Evolutionary conservation across 2,329 filamentous ascomycete species (phyloP).

Genomic region (Cadophora malorum): DNA sequence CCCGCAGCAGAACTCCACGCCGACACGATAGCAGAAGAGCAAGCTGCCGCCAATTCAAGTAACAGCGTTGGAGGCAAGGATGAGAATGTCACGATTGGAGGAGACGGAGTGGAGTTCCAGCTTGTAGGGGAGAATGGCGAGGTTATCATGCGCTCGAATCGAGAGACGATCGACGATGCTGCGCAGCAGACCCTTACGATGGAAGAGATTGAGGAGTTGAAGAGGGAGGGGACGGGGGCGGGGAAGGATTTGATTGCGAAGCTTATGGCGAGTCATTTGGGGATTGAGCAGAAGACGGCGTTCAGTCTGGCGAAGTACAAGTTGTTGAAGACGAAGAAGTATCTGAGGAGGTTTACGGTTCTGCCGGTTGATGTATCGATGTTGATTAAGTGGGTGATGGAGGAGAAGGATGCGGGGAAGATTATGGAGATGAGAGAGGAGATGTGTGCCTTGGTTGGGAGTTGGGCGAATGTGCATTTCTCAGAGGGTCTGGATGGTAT

Average conservation of each 20-base stretch:
- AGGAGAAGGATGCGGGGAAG: slow-evolving; percentile 79
- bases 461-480: slow-evolving; percentile 90
- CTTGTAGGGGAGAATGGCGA: slow-evolving; percentile 55
- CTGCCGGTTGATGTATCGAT: slow-evolving; percentile 81
- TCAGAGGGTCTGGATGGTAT: slow-evolving; percentile 30
- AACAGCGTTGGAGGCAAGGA: not conserved
- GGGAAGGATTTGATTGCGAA: slow-evolving; percentile 93
- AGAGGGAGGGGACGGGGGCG: slow-evolving; percentile 74
- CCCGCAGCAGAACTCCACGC: slow-evolving; percentile 82
- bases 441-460: slow-evolving; percentile 78
- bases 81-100: slow-evolving; percentile 50
- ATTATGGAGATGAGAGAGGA: slow-evolving; percentile 90
- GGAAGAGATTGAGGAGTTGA: slow-evolving; percentile 74
- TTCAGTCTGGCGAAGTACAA: slow-evolving; percentile 97
- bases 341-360: slow-evolving; percentile 84
- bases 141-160: slow-evolving; percentile 61
- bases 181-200: slow-evolving; percentile 77
- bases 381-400: slow-evolving; percentile 77
- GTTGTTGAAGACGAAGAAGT: slow-evolving; percentile 91
- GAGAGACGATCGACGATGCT: slow-evolving; percentile 64
- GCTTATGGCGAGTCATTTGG: slow-evolving; percentile 86
- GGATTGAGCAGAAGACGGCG: slow-evolving; percentile 90
- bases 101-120: slow-evolving; percentile 53
- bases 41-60: slow-evolving; percentile 52
- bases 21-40: slow-evolving; percentile 68